phyloP scores from a whole-genome alignment of 2,329 filamentous ascomycete genomes.

The Zelopaecilomyces penicillatus region DNA sequence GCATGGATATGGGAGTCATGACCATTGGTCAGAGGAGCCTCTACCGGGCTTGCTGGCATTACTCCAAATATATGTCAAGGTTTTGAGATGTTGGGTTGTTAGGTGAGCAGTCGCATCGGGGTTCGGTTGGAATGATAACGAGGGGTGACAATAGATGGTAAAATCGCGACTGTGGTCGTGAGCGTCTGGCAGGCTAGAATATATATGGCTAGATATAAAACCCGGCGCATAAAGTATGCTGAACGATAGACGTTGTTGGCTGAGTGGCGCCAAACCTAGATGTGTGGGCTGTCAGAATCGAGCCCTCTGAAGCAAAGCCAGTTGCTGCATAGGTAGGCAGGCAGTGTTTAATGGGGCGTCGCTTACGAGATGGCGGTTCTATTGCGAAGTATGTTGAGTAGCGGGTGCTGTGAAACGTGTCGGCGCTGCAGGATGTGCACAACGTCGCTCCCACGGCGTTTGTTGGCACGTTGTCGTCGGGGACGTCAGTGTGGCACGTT shows the following conservation, averaged over 20 bases:
- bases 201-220: no score
- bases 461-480: no score
- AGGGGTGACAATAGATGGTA: no score
- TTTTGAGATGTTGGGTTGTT: constrained; percentile 7
- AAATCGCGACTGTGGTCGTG: no score
- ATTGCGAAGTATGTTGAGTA: constrained; percentile 3
- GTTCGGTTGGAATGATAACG: no score
- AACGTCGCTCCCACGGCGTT: no score
- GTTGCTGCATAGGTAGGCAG: not conserved
- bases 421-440: constrained; percentile 2
- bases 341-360: not conserved
- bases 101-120: not conserved
- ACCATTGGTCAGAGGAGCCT: constrained; percentile 34
- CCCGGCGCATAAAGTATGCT: no score
- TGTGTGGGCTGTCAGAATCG: constrained; percentile 4
- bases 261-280: constrained; percentile 3
- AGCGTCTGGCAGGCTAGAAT: no score
- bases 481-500: no score
- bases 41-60: constrained; percentile 34
- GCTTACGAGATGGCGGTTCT: constrained; percentile 2
- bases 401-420: constrained; percentile 2
- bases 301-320: constrained; percentile 4
- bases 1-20: constrained; percentile 31
- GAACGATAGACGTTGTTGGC: no score
- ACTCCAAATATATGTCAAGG: constrained; percentile 13